Evolutionary conservation across 1,284 basidiomycete species (phyloP), one percentile per base, ranked within the genome.

Genomic region (Mycena sp.): DNA sequence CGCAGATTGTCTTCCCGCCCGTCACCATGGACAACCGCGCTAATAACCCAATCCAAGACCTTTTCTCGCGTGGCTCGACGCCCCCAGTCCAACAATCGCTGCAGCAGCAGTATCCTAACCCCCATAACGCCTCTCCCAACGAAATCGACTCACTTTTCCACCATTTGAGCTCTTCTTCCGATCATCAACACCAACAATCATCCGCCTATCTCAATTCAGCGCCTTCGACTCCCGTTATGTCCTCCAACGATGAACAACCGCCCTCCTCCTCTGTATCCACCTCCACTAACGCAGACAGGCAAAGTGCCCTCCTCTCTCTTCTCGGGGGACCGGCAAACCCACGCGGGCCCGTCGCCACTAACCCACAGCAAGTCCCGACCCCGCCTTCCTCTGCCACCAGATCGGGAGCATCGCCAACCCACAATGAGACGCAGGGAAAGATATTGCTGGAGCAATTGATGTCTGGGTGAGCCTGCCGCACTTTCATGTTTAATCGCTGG

Each of bases 401-500:
- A 72, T 80, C 84, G 14, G 84, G 81, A 48, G 80, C 84, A 53
- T 85, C 85, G 26, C 83, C 86, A 11, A 78, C 83, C 58, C 82
- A 79, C 67, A 87, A 81, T 66, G 89, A 91, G 67, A 77, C 84
- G 1, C 89, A 91, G 72, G 89, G 89, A 53, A 91, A 92, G 77
- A 81, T 88, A 63, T 75, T 93, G 68, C 77, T 93, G 61, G 92
- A 93, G 69, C 89, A 92, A 72, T 79, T 93, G 64, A 91, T 93
- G 87, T 82, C 87, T 62, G 88, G 89, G 91, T 93, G 73, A 80
- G 89, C 82, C 28, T 53, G 63, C 64, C 58, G 62, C 45, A 40
- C 48, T 62, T 55, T 41, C 35, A 58, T 49, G 56, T 49, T 64
- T 23, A 45, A 52, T 63, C 23, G 38, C 12, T 40, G 57, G 23